Percentiles rank a stretch among this genome's conserved stretches.
These are phyloP conservation scores for Secale cereale DNA, from an alignment of 176 grass and related monocot genomes.

Conservation along the genomic window DNA sequence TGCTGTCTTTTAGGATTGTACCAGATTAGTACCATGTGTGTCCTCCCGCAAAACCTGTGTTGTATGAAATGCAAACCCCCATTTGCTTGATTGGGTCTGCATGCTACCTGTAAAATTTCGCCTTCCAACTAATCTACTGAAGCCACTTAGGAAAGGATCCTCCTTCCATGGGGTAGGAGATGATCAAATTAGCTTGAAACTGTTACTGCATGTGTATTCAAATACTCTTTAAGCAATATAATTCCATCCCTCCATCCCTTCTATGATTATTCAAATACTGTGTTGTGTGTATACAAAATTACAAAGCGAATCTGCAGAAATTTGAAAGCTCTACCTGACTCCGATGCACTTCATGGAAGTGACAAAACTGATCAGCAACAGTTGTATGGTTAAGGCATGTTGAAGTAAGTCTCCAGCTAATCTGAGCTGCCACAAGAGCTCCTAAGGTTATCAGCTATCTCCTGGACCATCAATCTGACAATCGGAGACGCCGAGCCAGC, in stretches of 20 bases:
- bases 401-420: neutral
- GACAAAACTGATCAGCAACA: slow-evolving; percentile 11
- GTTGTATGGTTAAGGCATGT: slow-evolving; percentile 5
- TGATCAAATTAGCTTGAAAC: neutral
- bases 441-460: slow-evolving; percentile 36
- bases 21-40: neutral
- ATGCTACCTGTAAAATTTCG: neutral
- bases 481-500: fast-evolving
- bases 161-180: neutral
- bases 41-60: neutral
- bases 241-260: too few relatives aligned
- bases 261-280: slow-evolving; percentile 5
- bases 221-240: neutral
- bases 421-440: slow-evolving; percentile 78
- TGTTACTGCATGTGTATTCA: neutral
- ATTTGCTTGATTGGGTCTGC: neutral
- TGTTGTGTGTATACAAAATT: neutral
- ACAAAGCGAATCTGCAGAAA: neutral
- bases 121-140: neutral
- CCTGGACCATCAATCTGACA: slow-evolving; percentile 65
- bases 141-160: neutral
- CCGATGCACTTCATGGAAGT: neutral
- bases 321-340: neutral
- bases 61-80: slow-evolving; percentile 12
- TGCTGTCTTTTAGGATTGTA: neutral